Evolutionary conservation across 495 filamentous ascomycete genomes (phyloP).

Genomic region (Podospora fimiseda): DNA sequence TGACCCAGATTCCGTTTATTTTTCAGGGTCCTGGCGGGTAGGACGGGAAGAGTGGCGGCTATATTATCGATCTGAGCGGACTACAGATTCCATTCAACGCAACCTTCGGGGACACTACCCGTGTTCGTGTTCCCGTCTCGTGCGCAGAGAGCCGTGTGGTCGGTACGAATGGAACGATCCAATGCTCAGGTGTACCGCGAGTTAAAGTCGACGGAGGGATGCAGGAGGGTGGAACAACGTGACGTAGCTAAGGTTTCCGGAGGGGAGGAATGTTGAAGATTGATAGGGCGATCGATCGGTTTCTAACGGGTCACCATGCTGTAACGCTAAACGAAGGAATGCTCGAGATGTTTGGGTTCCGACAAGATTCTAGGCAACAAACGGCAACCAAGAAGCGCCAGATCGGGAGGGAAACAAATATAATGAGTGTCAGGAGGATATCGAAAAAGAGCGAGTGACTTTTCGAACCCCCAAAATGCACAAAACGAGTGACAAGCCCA

Average conservation of each 20-base stretch:
- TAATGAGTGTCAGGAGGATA: not conserved
- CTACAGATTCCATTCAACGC: not conserved
- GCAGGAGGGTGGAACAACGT: not conserved
- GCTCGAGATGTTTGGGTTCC: not conserved
- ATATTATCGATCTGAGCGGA: not conserved
- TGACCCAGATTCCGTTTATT: not conserved
- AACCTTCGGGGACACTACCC: not conserved
- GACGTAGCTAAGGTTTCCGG: not conserved
- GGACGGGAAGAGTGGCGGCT: not conserved
- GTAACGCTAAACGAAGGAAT: not conserved
- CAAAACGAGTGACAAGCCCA: not conserved
- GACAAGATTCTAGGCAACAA: not conserved
- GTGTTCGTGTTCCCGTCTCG: slow-evolving; percentile 1
- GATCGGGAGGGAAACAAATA: too few relatives aligned
- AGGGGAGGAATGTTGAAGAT: not conserved
- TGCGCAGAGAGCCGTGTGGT: not conserved
- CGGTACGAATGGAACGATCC: not conserved
- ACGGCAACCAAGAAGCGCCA: too few relatives aligned
- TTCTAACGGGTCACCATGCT: not conserved
- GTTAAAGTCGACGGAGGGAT: too few relatives aligned
- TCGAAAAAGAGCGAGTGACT: not conserved
- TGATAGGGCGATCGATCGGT: not conserved
- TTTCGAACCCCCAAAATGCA: not conserved
- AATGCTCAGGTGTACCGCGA: too few relatives aligned
- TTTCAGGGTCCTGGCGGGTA: not conserved